phyloP scores from a whole-genome alignment of 106 monocot genomes.

The Hemerocallis citrina region DNA sequence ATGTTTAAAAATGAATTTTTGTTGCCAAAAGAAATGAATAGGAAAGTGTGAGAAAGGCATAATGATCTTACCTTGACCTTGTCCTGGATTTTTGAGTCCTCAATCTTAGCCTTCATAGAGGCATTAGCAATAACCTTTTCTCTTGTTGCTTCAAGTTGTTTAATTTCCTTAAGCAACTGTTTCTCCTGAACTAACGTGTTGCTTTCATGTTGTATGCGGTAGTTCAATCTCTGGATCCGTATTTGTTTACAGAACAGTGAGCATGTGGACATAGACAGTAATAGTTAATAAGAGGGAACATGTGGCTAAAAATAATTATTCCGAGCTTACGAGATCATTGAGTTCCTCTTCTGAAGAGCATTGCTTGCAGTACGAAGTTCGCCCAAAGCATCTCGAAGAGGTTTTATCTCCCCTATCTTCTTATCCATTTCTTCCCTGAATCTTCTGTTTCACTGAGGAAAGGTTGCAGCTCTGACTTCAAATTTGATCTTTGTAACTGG shows the following conservation, averaged over 20 bases:
- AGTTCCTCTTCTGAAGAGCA: slow-evolving; percentile 92
- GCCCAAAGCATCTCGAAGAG: slow-evolving; percentile 62
- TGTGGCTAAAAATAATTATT: neutral
- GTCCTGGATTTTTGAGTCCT: slow-evolving; percentile 58
- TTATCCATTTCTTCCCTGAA: slow-evolving; percentile 40
- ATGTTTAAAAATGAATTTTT: neutral
- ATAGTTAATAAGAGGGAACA: neutral
- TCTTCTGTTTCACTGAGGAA: slow-evolving; percentile 53
- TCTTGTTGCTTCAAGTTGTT: slow-evolving; percentile 79
- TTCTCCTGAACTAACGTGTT: slow-evolving; percentile 83
- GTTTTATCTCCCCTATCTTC: slow-evolving; percentile 80
- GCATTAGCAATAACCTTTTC: slow-evolving; percentile 68
- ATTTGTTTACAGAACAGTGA: slow-evolving; percentile 3
- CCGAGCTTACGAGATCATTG: slow-evolving; percentile 40
- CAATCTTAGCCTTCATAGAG: slow-evolving; percentile 54
- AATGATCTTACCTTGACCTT: slow-evolving; percentile 70
- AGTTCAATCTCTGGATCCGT: slow-evolving; percentile 77
- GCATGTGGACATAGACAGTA: slow-evolving; percentile 6
- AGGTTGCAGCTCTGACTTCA: slow-evolving; percentile 76
- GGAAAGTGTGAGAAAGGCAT: neutral
- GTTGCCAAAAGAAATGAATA: neutral
- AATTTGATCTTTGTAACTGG: slow-evolving; percentile 59
- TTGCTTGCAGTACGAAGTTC: slow-evolving; percentile 60
- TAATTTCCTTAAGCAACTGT: slow-evolving; percentile 80
- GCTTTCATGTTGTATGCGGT: slow-evolving; percentile 87